Base-by-base conservation (phyloP, 1,139 yeast genomes). In the Protomyces arabidopsidicola region DNA sequence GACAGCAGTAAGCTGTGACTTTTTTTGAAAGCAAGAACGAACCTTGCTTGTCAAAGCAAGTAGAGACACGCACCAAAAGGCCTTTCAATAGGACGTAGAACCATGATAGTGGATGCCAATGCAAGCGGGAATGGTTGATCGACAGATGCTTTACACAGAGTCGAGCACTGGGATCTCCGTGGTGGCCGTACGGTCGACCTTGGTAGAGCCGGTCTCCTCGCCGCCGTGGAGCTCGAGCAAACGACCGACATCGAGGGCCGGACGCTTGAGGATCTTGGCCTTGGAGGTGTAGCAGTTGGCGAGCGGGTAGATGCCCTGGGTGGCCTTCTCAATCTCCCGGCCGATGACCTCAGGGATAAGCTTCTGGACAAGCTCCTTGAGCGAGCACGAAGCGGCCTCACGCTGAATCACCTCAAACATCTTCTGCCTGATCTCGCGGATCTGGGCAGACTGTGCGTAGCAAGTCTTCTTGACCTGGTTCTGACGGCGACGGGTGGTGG, bases 211-310 rank as follows among this genome's bases (percentile, higher is more conserved):
- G 72, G 82, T 71, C 73, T 82, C 76, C 70, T 88, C 79, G 75
- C 84, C 86, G 79, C 96, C 96, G 85, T 88, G 96, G 77, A 88
- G 85, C 75, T 95, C 85, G 78, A 88, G 82, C 78, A 88, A 84
- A 75, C 90, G 80, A 81, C 95, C 95, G 77, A 88, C 84, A 80
- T 88, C 95, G 81, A 87, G 86, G 83, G 87, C 87, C 78, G 95
- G 95, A 81, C 86, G 90, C 82, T 88, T 88, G 81, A 88, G 86
- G 79, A 88, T 83, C 84, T 88, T 88, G 74, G 88, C 95, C 84
- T 88, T 88, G 83, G 95, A 88, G 78, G 88, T 85, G 85, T 87
- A 90, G 75, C 88, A 91, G 82, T 88, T 88, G 81, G 88, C 95
- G 77, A 88, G 84, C 75, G 95, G 95, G 86, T 81, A 87, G 82